These are phyloP conservation scores for Rauvolfia tetraphylla DNA, from an alignment of 257 asterid genomes.

Conservation along the genomic window DNA sequence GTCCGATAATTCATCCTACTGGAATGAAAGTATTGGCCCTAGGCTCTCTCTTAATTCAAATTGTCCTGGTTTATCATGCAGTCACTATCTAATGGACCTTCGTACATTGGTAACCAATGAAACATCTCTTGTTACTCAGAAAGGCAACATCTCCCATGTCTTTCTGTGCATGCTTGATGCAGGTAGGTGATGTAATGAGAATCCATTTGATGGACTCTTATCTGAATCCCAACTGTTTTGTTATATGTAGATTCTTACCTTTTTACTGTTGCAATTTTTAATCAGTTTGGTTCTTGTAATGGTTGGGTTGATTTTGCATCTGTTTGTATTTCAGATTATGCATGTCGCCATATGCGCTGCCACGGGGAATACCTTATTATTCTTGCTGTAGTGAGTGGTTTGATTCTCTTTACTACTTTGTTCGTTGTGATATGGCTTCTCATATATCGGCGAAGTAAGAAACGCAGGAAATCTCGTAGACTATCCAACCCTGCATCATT, in stretches of 20 bases:
- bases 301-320: slow-evolving; percentile 6
- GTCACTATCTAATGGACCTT: slow-evolving; percentile 28
- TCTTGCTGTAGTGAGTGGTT: slow-evolving; percentile 88
- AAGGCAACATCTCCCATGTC: slow-evolving; percentile 57
- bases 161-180: slow-evolving; percentile 62
- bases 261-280: background rate
- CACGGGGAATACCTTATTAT: slow-evolving; percentile 74
- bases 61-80: slow-evolving; percentile 50
- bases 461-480: slow-evolving; percentile 72
- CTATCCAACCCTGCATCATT: slow-evolving; percentile 66
- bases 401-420: slow-evolving; percentile 70
- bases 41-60: slow-evolving; percentile 26
- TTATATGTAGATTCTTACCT: slow-evolving; percentile 11
- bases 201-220: background rate
- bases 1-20: slow-evolving; percentile 62
- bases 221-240: slow-evolving; percentile 8
- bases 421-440: slow-evolving; percentile 92
- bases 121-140: slow-evolving; percentile 50
- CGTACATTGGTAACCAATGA: slow-evolving; percentile 60
- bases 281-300: background rate
- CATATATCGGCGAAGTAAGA: slow-evolving; percentile 61
- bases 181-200: slow-evolving; percentile 36
- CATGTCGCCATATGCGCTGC: slow-evolving; percentile 83
- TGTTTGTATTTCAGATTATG: slow-evolving; percentile 47
- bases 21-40: slow-evolving; percentile 44